phyloP scores from a whole-genome alignment of 1,284 basidiomycete species.

The Boletellus deceptivus region DNA sequence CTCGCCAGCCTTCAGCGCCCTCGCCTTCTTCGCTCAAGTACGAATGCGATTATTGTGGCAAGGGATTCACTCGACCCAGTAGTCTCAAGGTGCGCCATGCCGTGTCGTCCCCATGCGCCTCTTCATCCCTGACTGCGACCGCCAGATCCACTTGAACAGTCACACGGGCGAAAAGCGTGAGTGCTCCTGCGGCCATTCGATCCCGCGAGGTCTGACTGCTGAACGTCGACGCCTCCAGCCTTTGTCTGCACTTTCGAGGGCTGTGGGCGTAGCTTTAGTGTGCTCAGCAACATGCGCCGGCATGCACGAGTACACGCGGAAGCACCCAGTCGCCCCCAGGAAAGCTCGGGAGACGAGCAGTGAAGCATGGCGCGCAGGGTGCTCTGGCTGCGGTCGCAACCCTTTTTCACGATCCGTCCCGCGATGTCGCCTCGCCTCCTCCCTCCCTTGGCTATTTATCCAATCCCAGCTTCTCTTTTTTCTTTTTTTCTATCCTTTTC shows the following conservation, averaged over 20 bases:
- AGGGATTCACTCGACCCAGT: conserved; percentile 78
- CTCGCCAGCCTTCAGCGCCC: conserved; percentile 21
- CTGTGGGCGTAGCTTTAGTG: conserved; percentile 79
- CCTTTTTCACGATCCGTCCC: conserved; percentile 8
- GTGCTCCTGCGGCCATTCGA: conserved; percentile 27
- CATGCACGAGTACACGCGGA: conserved; percentile 73
- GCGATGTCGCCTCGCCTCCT: conserved; percentile 7
- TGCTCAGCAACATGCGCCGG: conserved; percentile 84
- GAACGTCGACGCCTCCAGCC: conserved; percentile 42
- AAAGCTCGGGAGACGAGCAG: conserved; percentile 45
- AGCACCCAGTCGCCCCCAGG: conserved; percentile 35
- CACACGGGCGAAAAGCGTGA: conserved; percentile 84
- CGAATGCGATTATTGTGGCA: conserved; percentile 74
- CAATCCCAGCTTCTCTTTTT: background rate
- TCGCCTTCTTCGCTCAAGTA: conserved; percentile 51
- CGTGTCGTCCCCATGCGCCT: conserved; percentile 4
- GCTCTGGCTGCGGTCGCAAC: conserved; percentile 2
- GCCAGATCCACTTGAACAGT: conserved; percentile 78
- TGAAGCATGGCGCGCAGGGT: conserved; percentile 29
- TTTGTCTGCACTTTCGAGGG: conserved; percentile 72
- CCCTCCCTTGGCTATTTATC: conserved; percentile 2
- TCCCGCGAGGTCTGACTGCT: conserved; percentile 9
- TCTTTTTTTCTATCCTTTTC: too few species aligned
- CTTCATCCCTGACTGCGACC: conserved; percentile 10
- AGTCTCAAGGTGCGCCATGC: conserved; percentile 63